Evolutionary conservation across 306 rosid genomes (phyloP).

Genomic region (Albizia julibrissin): DNA sequence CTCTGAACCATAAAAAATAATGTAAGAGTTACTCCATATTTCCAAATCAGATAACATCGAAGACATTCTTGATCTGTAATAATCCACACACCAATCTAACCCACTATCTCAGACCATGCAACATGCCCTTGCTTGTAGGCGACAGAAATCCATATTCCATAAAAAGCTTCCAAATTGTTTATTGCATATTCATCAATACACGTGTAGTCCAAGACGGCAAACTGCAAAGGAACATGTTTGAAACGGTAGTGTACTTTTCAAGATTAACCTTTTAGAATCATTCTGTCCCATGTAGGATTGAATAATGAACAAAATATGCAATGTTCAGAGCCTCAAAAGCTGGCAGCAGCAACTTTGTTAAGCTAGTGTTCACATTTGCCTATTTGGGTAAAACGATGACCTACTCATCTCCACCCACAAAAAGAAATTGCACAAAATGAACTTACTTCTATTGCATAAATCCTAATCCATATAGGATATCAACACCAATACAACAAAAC

Average conservation of each 20-base stretch:
- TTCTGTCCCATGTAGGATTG: conserved; percentile 10
- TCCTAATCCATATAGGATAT: background rate
- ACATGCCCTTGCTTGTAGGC: conserved; percentile 2
- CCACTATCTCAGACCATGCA: background rate
- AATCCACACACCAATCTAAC: too few relatives aligned
- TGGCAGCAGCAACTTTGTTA: background rate
- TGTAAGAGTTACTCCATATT: too few relatives aligned
- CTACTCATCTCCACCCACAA: background rate
- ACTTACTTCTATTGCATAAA: conserved; percentile 5
- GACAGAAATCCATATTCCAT: conserved; percentile 22
- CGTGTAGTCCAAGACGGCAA: background rate
- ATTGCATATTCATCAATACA: conserved; percentile 11
- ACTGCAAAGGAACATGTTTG: background rate
- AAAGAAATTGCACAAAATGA: background rate
- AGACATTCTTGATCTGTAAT: too few relatives aligned
- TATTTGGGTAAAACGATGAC: conserved; percentile 11
- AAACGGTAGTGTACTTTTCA: conserved; percentile 15
- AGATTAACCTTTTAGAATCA: conserved; percentile 13
- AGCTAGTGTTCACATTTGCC: background rate
- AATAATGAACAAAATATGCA: conserved; percentile 7
- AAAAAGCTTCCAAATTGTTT: conserved; percentile 13
- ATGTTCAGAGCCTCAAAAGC: background rate
- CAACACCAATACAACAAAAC: background rate
- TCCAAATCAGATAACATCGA: too few relatives aligned
- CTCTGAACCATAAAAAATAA: too few relatives aligned